These are phyloP conservation scores for Silene conica DNA, from an alignment of 148 eudicot species.

Conservation along the genomic window DNA sequence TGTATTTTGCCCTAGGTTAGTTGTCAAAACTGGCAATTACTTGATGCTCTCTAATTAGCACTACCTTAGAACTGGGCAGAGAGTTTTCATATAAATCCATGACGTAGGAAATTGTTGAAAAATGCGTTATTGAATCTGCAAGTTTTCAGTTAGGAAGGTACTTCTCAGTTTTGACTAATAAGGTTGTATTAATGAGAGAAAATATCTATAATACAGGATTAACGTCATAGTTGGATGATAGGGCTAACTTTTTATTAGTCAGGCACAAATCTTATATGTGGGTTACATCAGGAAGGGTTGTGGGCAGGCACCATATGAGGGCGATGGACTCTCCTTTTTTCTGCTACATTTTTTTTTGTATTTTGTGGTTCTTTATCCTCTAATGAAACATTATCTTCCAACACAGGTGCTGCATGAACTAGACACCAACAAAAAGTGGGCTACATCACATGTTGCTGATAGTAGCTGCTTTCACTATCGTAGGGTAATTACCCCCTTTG, in stretches of 20 bases:
- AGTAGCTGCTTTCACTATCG: conserved; percentile 89
- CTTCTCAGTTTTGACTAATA: not conserved
- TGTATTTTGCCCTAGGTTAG: not conserved
- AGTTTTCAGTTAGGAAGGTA: not conserved
- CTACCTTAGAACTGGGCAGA: not conserved
- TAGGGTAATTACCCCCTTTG: conserved; percentile 38
- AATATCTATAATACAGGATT: not conserved
- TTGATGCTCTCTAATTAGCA: not conserved
- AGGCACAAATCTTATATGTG: not conserved
- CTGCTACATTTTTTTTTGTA: not conserved
- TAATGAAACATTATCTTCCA: conserved; percentile 9
- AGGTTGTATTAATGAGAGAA: not conserved
- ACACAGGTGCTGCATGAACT: conserved; percentile 59
- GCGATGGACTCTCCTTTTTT: not conserved
- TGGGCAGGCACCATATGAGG: not conserved
- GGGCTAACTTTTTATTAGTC: not conserved
- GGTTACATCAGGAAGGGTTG: not conserved
- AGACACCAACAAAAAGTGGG: conserved; percentile 56
- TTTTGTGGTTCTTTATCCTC: conserved; percentile 15
- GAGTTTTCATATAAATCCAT: not conserved
- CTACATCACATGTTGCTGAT: conserved; percentile 75
- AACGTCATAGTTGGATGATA: not conserved
- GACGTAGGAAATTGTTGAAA: not conserved
- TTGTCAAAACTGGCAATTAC: not conserved
- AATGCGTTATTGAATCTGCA: not conserved